A percentile compares a stretch with the other conserved stretches of the same genome.
These are phyloP conservation scores for Trichoderma koningii DNA, from an alignment of 2,329 filamentous ascomycete genomes.

Conservation along the genomic window DNA sequence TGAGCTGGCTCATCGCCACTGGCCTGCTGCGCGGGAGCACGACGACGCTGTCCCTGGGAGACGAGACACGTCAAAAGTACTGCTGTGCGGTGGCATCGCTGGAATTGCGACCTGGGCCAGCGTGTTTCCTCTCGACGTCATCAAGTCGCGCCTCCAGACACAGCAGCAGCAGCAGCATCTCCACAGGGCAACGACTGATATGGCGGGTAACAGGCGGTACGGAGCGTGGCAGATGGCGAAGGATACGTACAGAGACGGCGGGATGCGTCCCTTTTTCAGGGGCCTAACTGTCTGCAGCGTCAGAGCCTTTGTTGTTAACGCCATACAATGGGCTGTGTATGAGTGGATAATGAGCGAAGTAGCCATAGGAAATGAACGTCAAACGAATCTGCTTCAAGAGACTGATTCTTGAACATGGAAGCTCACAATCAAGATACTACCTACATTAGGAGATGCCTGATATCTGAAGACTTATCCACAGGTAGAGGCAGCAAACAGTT, in stretches of 20 bases:
- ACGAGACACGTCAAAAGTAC: slow-evolving; percentile 60
- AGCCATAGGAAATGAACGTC: slow-evolving; percentile 30
- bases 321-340: slow-evolving; percentile 88
- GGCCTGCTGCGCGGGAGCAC: slow-evolving; percentile 42
- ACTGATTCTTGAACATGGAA: background rate
- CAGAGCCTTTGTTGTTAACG: slow-evolving; percentile 89
- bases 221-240: slow-evolving; percentile 65
- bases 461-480: no score
- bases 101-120: slow-evolving; percentile 87
- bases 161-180: slow-evolving; percentile 61
- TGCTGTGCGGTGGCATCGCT: slow-evolving; percentile 84
- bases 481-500: no score
- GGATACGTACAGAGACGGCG: slow-evolving; percentile 65
- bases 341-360: slow-evolving; percentile 78
- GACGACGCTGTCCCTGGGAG: slow-evolving; percentile 34
- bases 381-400: background rate
- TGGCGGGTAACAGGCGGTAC: slow-evolving; percentile 38
- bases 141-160: slow-evolving; percentile 90
- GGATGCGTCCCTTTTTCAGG: slow-evolving; percentile 66
- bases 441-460: no score
- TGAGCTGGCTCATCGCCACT: slow-evolving; percentile 67
- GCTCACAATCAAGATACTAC: background rate
- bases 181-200: slow-evolving; percentile 10
- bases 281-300: slow-evolving; percentile 80
- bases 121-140: slow-evolving; percentile 86